phyloP scores from a whole-genome alignment of 257 asterid genomes.

The Solanum rostratum region DNA sequence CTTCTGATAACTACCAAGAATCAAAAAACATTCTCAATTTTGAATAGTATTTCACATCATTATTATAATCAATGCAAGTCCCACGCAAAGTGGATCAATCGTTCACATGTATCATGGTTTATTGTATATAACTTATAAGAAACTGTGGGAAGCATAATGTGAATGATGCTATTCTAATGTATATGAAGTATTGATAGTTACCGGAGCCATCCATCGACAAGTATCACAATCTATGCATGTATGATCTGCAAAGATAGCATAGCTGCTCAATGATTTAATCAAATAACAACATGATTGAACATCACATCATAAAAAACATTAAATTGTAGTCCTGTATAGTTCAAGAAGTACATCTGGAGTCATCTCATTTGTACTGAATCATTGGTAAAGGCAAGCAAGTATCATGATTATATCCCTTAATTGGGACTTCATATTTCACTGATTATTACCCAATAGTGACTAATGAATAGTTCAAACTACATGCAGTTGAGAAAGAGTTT shows the following conservation, averaged over 20 bases:
- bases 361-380: not conserved
- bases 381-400: not conserved
- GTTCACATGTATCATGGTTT: not conserved
- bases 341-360: not conserved
- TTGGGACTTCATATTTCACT: not conserved
- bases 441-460: not conserved
- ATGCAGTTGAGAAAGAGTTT: not conserved
- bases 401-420: not conserved
- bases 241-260: not conserved
- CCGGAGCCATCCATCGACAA: not conserved
- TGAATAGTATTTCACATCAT: not conserved
- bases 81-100: not conserved
- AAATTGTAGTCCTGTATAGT: not conserved
- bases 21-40: not conserved
- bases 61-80: not conserved
- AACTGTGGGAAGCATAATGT: not conserved
- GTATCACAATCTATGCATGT: conserved; percentile 1
- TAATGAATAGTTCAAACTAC: not conserved
- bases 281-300: not conserved
- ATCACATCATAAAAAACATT: not conserved
- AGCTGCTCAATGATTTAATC: not conserved
- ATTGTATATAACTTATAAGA: not conserved
- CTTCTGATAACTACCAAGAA: not conserved
- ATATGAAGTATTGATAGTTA: not conserved
- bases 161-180: not conserved